These are phyloP conservation scores for Torulaspora pretoriensis DNA, from an alignment of 1,139 yeast genomes.

Conservation along the genomic window DNA sequence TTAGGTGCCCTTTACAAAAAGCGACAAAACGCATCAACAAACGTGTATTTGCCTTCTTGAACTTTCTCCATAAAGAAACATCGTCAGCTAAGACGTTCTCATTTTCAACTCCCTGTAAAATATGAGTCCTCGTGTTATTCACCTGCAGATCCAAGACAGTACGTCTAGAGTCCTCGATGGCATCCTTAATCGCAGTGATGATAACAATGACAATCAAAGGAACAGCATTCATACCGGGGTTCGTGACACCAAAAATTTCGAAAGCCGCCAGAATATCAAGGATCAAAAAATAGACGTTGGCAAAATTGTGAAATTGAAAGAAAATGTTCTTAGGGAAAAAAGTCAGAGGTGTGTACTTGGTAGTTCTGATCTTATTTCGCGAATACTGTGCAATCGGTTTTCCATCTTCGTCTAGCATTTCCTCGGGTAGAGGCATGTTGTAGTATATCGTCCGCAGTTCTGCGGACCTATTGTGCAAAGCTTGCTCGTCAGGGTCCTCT, in stretches of 20 bases:
- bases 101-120: slow-evolving; percentile 65
- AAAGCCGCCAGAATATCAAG: slow-evolving; percentile 82
- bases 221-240: slow-evolving; percentile 86
- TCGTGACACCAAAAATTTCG: slow-evolving; percentile 84
- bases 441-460: slow-evolving; percentile 54
- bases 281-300: slow-evolving; percentile 80
- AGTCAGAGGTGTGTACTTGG: slow-evolving; percentile 87
- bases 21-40: slow-evolving; percentile 31
- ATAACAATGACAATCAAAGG: slow-evolving; percentile 89
- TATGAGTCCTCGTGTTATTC: slow-evolving; percentile 80
- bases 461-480: slow-evolving; percentile 29
- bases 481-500: slow-evolving; percentile 28
- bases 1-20: slow-evolving; percentile 37
- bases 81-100: slow-evolving; percentile 67
- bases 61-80: slow-evolving; percentile 55
- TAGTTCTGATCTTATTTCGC: slow-evolving; percentile 89
- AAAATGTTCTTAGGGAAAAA: slow-evolving; percentile 81
- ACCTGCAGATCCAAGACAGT: slow-evolving; percentile 75
- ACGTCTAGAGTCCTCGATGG: slow-evolving; percentile 88
- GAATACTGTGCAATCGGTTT: slow-evolving; percentile 58
- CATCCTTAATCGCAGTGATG: slow-evolving; percentile 88
- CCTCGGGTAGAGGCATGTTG: slow-evolving; percentile 65
- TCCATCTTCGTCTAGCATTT: slow-evolving; percentile 58
- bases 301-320: slow-evolving; percentile 81
- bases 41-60: slow-evolving; percentile 50